phyloP scores from a whole-genome alignment of 2,329 filamentous ascomycete genomes.

The Triangularia verruculosa region DNA sequence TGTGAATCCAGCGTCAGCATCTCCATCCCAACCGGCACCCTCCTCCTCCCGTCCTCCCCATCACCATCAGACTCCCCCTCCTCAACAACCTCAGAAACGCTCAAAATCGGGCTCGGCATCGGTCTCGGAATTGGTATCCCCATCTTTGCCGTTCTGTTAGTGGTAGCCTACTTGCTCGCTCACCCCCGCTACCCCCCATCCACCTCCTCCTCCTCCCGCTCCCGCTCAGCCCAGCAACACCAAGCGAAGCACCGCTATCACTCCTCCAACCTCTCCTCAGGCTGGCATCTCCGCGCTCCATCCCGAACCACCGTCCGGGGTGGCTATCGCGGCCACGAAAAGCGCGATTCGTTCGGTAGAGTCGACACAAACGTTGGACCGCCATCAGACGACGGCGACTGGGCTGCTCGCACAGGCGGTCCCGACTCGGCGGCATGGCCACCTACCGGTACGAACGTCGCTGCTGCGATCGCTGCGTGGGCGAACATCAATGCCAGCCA shows the following conservation, averaged over 20 bases:
- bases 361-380: constrained; percentile 14
- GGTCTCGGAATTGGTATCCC: constrained; percentile 24
- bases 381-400: constrained; percentile 11
- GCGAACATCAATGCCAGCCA: neutral
- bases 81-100: neutral
- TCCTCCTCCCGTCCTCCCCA: neutral
- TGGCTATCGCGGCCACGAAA: neutral
- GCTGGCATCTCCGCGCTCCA: constrained; percentile 6
- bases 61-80: neutral
- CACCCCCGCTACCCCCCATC: constrained; percentile 5
- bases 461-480: constrained; percentile 16
- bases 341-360: constrained; percentile 16
- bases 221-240: neutral
- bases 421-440: neutral
- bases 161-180: constrained; percentile 19
- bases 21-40: constrained; percentile 12
- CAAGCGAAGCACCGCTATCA: neutral
- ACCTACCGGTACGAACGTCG: constrained; percentile 1
- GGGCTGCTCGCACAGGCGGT: neutral
- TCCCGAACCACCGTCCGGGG: neutral
- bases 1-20: constrained; percentile 9
- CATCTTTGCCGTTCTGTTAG: constrained; percentile 20
- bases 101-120: constrained; percentile 21
- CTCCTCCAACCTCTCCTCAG: neutral
- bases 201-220: neutral